phyloP scores from a whole-genome alignment of 768 basidiomycete species.

The Trametopsis cervina region DNA sequence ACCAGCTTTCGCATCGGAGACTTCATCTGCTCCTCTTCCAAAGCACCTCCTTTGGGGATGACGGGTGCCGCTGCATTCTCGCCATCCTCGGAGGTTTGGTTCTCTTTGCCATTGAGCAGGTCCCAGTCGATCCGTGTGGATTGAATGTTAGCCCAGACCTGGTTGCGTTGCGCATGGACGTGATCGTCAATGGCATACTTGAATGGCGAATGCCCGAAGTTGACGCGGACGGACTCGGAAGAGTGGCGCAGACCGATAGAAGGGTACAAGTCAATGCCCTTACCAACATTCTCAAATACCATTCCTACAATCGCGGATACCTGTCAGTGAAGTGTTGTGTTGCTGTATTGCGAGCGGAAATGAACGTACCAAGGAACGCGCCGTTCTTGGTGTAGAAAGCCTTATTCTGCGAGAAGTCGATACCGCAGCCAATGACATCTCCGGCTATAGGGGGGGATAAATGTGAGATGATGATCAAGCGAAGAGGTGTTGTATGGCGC shows the following conservation, averaged over 20 bases:
- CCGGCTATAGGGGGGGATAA: conserved; percentile 44
- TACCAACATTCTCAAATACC: conserved; percentile 68
- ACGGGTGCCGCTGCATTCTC: not conserved
- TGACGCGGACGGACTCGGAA: conserved; percentile 73
- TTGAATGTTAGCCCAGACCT: conserved; percentile 63
- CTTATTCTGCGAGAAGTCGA: conserved; percentile 76
- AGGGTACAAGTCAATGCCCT: conserved; percentile 66
- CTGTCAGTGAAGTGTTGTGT: conserved; percentile 1
- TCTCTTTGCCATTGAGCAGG: conserved; percentile 19
- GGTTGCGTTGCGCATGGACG: conserved; percentile 62
- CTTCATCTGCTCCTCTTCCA: conserved; percentile 42
- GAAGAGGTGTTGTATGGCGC: conserved; percentile 22
- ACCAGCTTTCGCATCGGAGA: conserved; percentile 67
- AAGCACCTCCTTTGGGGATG: not conserved
- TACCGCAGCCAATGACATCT: conserved; percentile 87
- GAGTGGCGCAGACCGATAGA: conserved; percentile 82
- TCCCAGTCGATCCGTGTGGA: conserved; percentile 45
- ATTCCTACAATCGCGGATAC: no score
- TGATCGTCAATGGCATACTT: conserved; percentile 86
- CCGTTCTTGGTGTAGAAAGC: conserved; percentile 93
- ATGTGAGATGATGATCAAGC: not conserved
- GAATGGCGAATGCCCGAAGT: conserved; percentile 86
- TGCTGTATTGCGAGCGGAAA: conserved; percentile 4
- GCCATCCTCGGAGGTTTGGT: conserved; percentile 9
- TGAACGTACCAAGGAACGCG: conserved; percentile 34